phyloP scores from a whole-genome alignment of 176 grass and related monocot genomes.

The Stipa capillata region DNA sequence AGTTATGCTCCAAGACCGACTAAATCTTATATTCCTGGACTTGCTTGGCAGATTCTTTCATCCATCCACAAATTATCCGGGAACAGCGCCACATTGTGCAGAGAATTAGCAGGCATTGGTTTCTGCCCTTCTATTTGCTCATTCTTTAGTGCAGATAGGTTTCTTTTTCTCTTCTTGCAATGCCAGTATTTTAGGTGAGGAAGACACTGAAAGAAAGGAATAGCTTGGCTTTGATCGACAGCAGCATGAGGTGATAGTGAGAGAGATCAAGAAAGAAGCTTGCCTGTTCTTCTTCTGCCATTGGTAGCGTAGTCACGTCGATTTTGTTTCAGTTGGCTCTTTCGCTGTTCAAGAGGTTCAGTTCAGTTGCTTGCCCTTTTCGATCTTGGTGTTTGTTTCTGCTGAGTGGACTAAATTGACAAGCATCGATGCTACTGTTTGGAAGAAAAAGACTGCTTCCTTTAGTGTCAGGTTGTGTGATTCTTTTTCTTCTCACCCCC shows the following conservation, averaged over 20 bases:
- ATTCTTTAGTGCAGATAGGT: slow-evolving; percentile 20
- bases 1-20: slow-evolving; percentile 16
- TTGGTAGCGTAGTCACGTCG: neutral
- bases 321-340: neutral
- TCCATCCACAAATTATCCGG: slow-evolving; percentile 34
- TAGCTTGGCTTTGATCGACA: slow-evolving; percentile 14
- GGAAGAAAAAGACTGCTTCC: slow-evolving; percentile 18
- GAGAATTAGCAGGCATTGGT: neutral
- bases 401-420: neutral
- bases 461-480: slow-evolving; percentile 13
- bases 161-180: slow-evolving; percentile 6
- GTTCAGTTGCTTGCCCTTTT: neutral
- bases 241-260: slow-evolving; percentile 24
- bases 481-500: slow-evolving; percentile 14
- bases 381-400: neutral
- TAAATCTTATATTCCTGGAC: slow-evolving; percentile 8
- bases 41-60: slow-evolving; percentile 52
- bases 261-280: slow-evolving; percentile 6
- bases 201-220: slow-evolving; percentile 46
- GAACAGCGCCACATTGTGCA: neutral
- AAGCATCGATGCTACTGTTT: slow-evolving; percentile 34
- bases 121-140: slow-evolving; percentile 16
- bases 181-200: slow-evolving; percentile 24
- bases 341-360: neutral
- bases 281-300: neutral